A percentile compares a stretch with the other conserved stretches of the same genome.
These are phyloP conservation scores for Arachis hypogaea DNA, from an alignment of 306 rosid genomes.

Conservation along the genomic window DNA sequence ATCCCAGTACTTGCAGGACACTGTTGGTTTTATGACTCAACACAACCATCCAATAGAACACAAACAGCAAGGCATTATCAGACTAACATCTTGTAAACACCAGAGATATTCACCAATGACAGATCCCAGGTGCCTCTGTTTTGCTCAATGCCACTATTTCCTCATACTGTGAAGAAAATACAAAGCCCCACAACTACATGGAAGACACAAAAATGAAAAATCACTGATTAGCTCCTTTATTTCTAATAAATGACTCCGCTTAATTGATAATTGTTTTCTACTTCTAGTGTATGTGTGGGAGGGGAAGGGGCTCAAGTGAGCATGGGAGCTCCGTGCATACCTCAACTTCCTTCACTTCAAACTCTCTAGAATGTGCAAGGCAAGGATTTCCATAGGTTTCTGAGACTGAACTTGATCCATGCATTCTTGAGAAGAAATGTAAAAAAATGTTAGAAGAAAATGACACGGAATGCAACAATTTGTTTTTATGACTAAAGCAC, in stretches of 20 bases:
- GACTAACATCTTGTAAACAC: neutral
- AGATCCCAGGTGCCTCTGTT: slow-evolving; percentile 82
- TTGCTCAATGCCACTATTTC: slow-evolving; percentile 77
- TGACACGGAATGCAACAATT: slow-evolving; percentile 21
- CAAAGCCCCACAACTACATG: slow-evolving; percentile 95
- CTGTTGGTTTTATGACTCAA: slow-evolving; percentile 23
- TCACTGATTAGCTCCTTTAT: slow-evolving; percentile 11
- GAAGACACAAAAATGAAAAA: slow-evolving; percentile 9
- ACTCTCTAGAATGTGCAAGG: slow-evolving; percentile 83
- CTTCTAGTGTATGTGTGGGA: neutral
- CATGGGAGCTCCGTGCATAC: slow-evolving; percentile 42
- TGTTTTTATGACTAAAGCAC: neutral
- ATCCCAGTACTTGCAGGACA: slow-evolving; percentile 8
- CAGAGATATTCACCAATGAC: slow-evolving; percentile 63
- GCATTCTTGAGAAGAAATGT: slow-evolving; percentile 55
- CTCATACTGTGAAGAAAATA: slow-evolving; percentile 73
- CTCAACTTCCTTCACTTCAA: slow-evolving; percentile 92
- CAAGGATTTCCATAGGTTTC: slow-evolving; percentile 93
- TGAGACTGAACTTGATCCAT: slow-evolving; percentile 85
- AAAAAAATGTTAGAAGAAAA: neutral
- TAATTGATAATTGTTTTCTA: neutral
- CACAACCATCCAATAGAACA: slow-evolving; percentile 27
- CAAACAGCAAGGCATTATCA: slow-evolving; percentile 36
- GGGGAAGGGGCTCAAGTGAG: neutral
- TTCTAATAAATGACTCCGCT: neutral